Evolutionary conservation across 768 basidiomycete genomes (phyloP).

Genomic region (Tylopilus plumbeoviolaceoides): DNA sequence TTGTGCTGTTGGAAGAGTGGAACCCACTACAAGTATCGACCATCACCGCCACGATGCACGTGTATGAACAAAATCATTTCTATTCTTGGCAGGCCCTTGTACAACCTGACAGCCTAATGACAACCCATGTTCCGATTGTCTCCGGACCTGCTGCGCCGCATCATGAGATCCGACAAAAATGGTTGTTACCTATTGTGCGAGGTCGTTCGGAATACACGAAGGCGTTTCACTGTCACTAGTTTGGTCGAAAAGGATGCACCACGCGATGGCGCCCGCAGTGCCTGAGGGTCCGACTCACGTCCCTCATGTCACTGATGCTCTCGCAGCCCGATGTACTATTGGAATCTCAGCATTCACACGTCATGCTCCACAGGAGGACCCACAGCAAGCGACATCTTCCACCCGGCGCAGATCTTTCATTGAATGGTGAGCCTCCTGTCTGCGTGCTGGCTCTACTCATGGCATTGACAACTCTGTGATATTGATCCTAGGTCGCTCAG

Average conservation of each 20-base stretch:
- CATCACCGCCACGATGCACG: background rate
- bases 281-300: too few species aligned
- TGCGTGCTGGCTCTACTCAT: background rate
- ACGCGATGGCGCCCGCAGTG: too few species aligned
- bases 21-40: background rate
- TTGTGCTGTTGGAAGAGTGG: background rate
- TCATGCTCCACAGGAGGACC: too few species aligned
- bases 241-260: too few species aligned
- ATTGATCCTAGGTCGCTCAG: background rate
- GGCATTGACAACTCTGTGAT: background rate
- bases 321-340: too few species aligned
- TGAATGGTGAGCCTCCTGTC: background rate
- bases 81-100: background rate
- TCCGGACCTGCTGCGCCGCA: background rate
- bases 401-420: background rate
- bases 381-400: too few species aligned
- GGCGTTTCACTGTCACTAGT: background rate
- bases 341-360: too few species aligned
- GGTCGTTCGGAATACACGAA: too few species aligned
- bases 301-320: too few species aligned
- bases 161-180: background rate
- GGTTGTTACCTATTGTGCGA: too few species aligned
- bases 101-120: too few species aligned
- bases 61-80: background rate
- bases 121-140: background rate